Conservation (phyloP, 805 yeast genomes). For the Lipomyces orientalis region DNA sequence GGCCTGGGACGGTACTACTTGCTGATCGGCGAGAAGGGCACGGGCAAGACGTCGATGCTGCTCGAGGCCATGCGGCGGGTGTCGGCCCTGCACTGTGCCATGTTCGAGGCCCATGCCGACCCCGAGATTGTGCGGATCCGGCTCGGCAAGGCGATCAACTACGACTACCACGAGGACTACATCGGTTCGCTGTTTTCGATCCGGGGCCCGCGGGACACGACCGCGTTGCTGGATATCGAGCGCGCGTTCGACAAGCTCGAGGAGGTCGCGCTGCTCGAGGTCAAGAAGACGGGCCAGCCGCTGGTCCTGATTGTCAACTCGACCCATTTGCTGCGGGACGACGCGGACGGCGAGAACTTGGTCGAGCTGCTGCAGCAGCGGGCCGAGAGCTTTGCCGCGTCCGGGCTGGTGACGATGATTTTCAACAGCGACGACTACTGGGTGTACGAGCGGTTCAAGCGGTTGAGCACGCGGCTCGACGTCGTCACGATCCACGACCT, state of each 20-base stretch:
- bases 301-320: constrained; percentile 73
- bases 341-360: constrained; percentile 72
- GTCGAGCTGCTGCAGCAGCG: constrained; percentile 81
- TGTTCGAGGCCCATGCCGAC: constrained; percentile 83
- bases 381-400: constrained; percentile 77
- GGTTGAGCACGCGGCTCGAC: constrained; percentile 74
- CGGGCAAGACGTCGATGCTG: constrained; percentile 80
- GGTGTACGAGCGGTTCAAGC: constrained; percentile 78
- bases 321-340: constrained; percentile 74
- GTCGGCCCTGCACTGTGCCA: constrained; percentile 66
- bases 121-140: constrained; percentile 81
- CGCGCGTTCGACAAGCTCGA: constrained; percentile 79
- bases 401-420: constrained; percentile 70
- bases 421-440: constrained; percentile 87
- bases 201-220: constrained; percentile 83
- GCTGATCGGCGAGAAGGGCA: constrained; percentile 83
- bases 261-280: constrained; percentile 62
- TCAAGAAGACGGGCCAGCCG: constrained; percentile 55
- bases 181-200: constrained; percentile 81
- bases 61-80: constrained; percentile 71
- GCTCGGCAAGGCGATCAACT: constrained; percentile 75
- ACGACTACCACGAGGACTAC: constrained; percentile 78
- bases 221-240: constrained; percentile 80
- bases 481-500: constrained; percentile 70
- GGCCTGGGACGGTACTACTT: constrained; percentile 71